Conservation (phyloP, 441 rosid genomes). For the Geranium incanum region DNA sequence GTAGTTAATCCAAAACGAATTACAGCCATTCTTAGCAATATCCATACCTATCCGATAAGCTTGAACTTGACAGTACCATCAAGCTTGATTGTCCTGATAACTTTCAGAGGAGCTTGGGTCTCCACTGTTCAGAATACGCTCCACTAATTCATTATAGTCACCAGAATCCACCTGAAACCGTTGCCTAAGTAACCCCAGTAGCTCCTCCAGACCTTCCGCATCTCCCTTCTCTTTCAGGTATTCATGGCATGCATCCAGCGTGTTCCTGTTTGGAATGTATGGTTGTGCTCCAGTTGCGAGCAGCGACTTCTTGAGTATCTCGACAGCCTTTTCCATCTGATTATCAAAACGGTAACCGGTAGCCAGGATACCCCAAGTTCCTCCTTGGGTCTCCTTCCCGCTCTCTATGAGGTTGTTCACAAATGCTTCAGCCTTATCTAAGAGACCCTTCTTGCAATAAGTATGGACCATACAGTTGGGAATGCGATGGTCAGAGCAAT, state of each 20-base stretch:
- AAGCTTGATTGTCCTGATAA: not conserved
- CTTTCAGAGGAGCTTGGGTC: not conserved
- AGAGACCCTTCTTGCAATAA: slow-evolving; percentile 20
- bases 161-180: not conserved
- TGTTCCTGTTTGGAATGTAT: slow-evolving; percentile 20
- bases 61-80: not conserved
- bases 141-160: not conserved
- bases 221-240: slow-evolving; percentile 29
- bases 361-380: slow-evolving; percentile 32
- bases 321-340: slow-evolving; percentile 35
- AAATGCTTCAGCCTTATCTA: slow-evolving; percentile 33
- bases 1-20: not conserved
- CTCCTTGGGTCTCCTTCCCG: slow-evolving; percentile 20
- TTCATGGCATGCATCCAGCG: slow-evolving; percentile 25
- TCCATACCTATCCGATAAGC: not conserved
- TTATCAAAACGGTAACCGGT: slow-evolving; percentile 23
- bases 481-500: slow-evolving; percentile 19
- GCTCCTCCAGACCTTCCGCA: slow-evolving; percentile 21
- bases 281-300: slow-evolving; percentile 15
- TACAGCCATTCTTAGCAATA: not conserved
- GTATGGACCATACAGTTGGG: slow-evolving; percentile 20
- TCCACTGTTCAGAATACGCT: not conserved
- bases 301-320: slow-evolving; percentile 32
- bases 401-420: slow-evolving; percentile 21
- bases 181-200: not conserved